Base-by-base conservation (phyloP, 2,329 filamentous ascomycete species). In the Aspergillus quadrilineatus region DNA sequence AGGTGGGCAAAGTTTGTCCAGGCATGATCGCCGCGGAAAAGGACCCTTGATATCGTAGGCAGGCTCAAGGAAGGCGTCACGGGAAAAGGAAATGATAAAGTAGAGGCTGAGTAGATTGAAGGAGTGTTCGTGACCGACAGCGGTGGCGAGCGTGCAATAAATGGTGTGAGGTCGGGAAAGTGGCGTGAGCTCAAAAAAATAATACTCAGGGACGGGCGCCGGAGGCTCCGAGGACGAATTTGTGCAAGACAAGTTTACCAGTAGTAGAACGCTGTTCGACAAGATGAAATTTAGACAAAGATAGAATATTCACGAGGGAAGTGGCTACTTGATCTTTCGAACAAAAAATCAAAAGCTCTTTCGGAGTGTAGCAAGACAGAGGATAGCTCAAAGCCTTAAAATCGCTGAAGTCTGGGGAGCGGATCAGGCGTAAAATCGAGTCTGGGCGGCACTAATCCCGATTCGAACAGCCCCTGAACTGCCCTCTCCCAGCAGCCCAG, bases 1-100 rank as follows among this genome's bases (percentile, higher is more conserved):
- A 88, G 29, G 88, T 93, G 56, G 93, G 93, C 49, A 97, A 85
- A 48, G 85, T 92, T 71, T 85, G 85, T 68, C 85, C 86, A 65
- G 92, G 89, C 90, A 96, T 96, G 61, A 46, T 57, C 50, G 65
- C 80, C 61, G 61, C 44, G 45, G 48, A 56, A 37, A 39, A 50
- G 17, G 56, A 51, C 44, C 41, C 17, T 28, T 26, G 9, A 32
- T 6, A 15, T 22, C 10, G 56, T 48, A 44, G 50, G 45, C 29
- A 41, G 43, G 37, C 12, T 37, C 22, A 53, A 37, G 17, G 53
- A 41, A 34, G 29, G 14, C 22, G 34, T 34, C 28, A 28, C 45
- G 22, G 42, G 46, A 34, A 46, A 8, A 56, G 28, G 50, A 32
- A 39, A 45, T 36, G 46, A 36, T 22, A 54, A 14, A 44, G 41